Conservation (phyloP, 805 yeast species). For the Deakozyma indianensis region DNA sequence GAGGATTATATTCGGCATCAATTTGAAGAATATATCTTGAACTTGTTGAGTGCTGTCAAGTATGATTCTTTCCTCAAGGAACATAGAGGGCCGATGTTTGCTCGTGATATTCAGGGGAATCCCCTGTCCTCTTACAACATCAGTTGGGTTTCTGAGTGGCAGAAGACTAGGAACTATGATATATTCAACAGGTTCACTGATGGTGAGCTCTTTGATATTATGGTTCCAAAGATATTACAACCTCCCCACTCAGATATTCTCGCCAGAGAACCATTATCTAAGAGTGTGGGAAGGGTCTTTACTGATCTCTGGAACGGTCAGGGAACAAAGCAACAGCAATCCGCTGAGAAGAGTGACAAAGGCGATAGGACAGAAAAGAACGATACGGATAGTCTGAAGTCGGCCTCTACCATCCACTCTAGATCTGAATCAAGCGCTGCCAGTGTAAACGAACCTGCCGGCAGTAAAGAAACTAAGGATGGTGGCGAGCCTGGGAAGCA, state of each 20-base stretch:
- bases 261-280: slow-evolving; percentile 15
- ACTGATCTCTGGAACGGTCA: slow-evolving; percentile 15
- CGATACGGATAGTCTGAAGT: neutral
- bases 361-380: neutral
- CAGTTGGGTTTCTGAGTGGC: slow-evolving; percentile 40
- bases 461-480: neutral
- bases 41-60: slow-evolving; percentile 59
- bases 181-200: slow-evolving; percentile 46
- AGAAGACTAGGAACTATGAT: slow-evolving; percentile 35
- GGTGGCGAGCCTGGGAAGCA: too few species aligned
- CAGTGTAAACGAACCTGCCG: neutral
- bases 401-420: neutral
- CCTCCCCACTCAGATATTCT: slow-evolving; percentile 11
- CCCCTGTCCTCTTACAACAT: slow-evolving; percentile 29
- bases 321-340: neutral
- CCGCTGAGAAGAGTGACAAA: slow-evolving; percentile 2
- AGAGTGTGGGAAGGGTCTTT: slow-evolving; percentile 16
- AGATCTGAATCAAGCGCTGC: neutral
- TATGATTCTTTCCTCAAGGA: slow-evolving; percentile 40
- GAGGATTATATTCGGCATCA: slow-evolving; percentile 81
- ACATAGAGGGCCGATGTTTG: slow-evolving; percentile 20
- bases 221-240: slow-evolving; percentile 26
- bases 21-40: slow-evolving; percentile 80
- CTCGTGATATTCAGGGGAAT: slow-evolving; percentile 18
- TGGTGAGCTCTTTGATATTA: slow-evolving; percentile 52